A percentile compares a stretch with the other conserved stretches of the same genome.
Evolutionary conservation across 331 rosid genomes (phyloP).

Genomic region (Prunus yedoensis): DNA sequence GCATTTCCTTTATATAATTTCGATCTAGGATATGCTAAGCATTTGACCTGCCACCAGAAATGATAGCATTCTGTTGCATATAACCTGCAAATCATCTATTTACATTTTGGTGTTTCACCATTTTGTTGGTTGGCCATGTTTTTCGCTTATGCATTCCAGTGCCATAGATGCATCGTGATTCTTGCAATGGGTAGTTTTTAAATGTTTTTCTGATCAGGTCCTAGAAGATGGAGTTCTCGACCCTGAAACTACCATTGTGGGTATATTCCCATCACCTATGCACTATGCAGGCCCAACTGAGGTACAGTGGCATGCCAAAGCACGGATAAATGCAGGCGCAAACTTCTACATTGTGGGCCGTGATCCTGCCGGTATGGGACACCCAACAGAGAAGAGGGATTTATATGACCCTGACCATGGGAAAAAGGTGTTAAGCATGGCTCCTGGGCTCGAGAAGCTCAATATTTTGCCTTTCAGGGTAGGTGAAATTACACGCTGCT

Average conservation of each 20-base stretch:
- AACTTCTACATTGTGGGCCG: slow-evolving; percentile 97
- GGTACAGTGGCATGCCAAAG: slow-evolving; percentile 99
- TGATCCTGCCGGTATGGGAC: slow-evolving; percentile 98
- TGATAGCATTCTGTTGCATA: slow-evolving; percentile 2
- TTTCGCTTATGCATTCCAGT: background rate
- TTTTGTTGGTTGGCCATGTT: background rate
- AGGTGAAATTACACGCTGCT: slow-evolving; percentile 18
- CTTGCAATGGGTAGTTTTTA: slow-evolving; percentile 4
- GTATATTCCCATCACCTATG: slow-evolving; percentile 98
- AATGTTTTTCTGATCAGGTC: slow-evolving; percentile 51
- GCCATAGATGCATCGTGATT: background rate
- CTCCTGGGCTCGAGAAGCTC: slow-evolving; percentile 96
- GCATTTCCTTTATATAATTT: slow-evolving; percentile 2
- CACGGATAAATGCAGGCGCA: slow-evolving; percentile 93
- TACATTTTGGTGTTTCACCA: too few relatives aligned
- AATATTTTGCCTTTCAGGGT: slow-evolving; percentile 94
- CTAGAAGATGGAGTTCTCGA: slow-evolving; percentile 94
- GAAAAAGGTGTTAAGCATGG: slow-evolving; percentile 90
- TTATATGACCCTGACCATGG: slow-evolving; percentile 95
- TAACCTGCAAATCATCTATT: background rate
- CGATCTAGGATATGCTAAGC: background rate
- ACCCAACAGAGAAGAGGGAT: slow-evolving; percentile 93
- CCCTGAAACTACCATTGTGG: slow-evolving; percentile 83
- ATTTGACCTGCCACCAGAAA: background rate
- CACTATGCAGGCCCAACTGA: slow-evolving; percentile 98